Evolutionary conservation across 192 early-diverging fungal species (phyloP).

Genomic region (Coemansia sp.): DNA sequence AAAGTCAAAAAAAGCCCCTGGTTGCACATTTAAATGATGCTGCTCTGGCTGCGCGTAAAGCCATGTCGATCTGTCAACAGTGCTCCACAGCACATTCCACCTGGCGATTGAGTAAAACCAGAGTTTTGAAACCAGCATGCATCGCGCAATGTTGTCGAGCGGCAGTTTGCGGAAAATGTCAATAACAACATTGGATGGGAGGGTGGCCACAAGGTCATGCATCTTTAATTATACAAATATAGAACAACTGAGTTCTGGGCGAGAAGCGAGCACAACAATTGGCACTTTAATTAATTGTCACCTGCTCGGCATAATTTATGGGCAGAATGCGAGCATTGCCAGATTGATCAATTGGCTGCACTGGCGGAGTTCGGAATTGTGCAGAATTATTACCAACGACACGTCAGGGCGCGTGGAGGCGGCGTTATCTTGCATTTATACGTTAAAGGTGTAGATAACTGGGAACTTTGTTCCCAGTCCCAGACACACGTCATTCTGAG

Average conservation of each 20-base stretch:
- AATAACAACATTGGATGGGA: conserved; percentile 29
- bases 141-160: conserved; percentile 25
- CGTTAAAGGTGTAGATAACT: too few relatives aligned
- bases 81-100: conserved; percentile 31
- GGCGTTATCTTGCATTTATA: too few relatives aligned
- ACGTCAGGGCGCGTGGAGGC: too few relatives aligned
- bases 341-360: neutral
- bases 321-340: neutral
- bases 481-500: neutral
- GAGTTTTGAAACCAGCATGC: conserved; percentile 36
- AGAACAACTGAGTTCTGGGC: neutral
- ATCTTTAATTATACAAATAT: conserved; percentile 7
- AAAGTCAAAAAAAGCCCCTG: neutral
- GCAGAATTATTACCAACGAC: neutral
- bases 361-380: neutral
- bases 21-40: neutral
- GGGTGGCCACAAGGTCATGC: conserved; percentile 21
- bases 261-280: neutral
- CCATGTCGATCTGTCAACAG: conserved; percentile 23
- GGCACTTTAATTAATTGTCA: neutral
- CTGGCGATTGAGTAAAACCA: conserved; percentile 30
- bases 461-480: too few relatives aligned
- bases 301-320: neutral
- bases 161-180: conserved; percentile 33
- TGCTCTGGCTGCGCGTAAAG: neutral